Evolutionary conservation across 257 asterid species (phyloP).

Genomic region (Solanum pennellii): DNA sequence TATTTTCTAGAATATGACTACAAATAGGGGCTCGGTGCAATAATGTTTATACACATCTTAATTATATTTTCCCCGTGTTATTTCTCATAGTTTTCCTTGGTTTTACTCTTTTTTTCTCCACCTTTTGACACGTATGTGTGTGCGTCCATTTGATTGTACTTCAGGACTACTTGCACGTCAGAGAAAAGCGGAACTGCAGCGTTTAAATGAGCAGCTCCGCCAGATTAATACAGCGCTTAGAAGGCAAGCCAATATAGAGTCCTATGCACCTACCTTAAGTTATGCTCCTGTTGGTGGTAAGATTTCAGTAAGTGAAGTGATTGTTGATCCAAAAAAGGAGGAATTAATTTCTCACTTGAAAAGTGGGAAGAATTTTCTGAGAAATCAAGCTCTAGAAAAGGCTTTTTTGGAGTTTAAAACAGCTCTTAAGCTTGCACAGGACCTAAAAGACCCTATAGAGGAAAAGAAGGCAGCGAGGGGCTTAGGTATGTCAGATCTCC

Average conservation of each 20-base stretch:
- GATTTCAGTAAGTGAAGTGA: slow-evolving; percentile 65
- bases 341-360: slow-evolving; percentile 63
- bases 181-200: slow-evolving; percentile 65
- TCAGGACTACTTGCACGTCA: slow-evolving; percentile 92
- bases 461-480: slow-evolving; percentile 99
- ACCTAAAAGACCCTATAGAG: slow-evolving; percentile 64
- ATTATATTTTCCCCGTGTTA: background rate
- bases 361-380: slow-evolving; percentile 69
- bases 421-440: slow-evolving; percentile 80
- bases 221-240: slow-evolving; percentile 89
- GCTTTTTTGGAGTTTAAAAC: slow-evolving; percentile 73
- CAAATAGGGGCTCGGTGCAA: background rate
- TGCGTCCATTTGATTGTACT: background rate
- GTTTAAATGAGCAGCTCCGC: slow-evolving; percentile 81
- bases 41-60: background rate
- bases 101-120: background rate
- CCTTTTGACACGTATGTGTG: background rate
- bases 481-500: slow-evolving; percentile 42
- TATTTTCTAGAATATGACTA: background rate
- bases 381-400: slow-evolving; percentile 78
- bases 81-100: background rate
- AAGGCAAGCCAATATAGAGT: slow-evolving; percentile 95
- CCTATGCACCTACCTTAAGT: slow-evolving; percentile 92
- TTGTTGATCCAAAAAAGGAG: slow-evolving; percentile 76
- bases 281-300: slow-evolving; percentile 80